Evolutionary conservation across 2,329 filamentous ascomycete species (phyloP).

Genomic region (Elsinoe arachidis): DNA sequence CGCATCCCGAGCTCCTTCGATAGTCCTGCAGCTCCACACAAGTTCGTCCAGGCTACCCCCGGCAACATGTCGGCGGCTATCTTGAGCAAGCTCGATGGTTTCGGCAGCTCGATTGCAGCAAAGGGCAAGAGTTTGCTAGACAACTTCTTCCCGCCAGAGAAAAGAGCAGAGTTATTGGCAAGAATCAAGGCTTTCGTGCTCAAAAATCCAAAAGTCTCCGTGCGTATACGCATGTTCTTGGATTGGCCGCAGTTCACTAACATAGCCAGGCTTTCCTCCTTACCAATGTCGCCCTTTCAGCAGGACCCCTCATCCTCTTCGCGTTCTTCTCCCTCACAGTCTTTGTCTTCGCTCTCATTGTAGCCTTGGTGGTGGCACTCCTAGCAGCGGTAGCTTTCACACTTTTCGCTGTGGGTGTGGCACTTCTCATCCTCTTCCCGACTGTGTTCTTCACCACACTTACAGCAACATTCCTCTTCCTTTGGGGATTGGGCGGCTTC

Average conservation of each 20-base stretch:
- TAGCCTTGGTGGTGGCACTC: slow-evolving; percentile 47
- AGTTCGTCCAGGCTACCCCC: too few relatives aligned
- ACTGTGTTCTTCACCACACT: slow-evolving; percentile 57
- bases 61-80: slow-evolving; percentile 14
- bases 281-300: slow-evolving; percentile 55
- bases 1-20: not conserved
- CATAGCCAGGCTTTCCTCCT: slow-evolving; percentile 54
- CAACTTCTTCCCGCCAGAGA: slow-evolving; percentile 50
- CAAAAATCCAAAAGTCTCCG: slow-evolving; percentile 60
- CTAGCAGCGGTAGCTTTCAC: slow-evolving; percentile 51
- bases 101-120: slow-evolving; percentile 21
- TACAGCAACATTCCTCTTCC: slow-evolving; percentile 56
- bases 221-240: slow-evolving; percentile 33
- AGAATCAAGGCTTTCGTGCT: slow-evolving; percentile 49
- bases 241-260: not conserved
- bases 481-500: slow-evolving; percentile 57
- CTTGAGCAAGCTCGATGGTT: slow-evolving; percentile 23
- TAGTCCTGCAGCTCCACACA: too few relatives aligned
- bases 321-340: slow-evolving; percentile 55
- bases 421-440: slow-evolving; percentile 59
- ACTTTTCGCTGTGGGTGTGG: slow-evolving; percentile 59
- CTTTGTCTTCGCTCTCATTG: slow-evolving; percentile 52
- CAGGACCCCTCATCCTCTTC: slow-evolving; percentile 62
- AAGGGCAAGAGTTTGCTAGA: slow-evolving; percentile 37
- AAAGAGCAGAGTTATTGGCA: slow-evolving; percentile 49